Conservation (phyloP, 1,139 yeast genomes). For the Debaryomycetaceae sp. region DNA sequence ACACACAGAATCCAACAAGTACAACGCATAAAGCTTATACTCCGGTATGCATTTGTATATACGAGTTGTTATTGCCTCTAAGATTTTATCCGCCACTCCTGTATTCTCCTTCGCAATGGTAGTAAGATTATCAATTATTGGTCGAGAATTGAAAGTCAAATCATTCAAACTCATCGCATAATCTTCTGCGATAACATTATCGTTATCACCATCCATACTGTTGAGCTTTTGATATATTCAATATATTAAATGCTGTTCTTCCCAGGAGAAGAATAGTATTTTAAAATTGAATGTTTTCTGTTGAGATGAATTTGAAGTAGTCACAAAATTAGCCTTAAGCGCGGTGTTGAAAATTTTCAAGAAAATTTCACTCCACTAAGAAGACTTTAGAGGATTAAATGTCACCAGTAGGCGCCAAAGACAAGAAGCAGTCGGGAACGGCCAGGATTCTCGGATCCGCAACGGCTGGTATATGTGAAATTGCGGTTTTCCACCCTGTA, state of each 20-base stretch:
- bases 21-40: slow-evolving; percentile 79
- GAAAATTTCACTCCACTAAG: not conserved
- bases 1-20: slow-evolving; percentile 87
- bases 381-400: slow-evolving; percentile 17
- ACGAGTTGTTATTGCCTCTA: slow-evolving; percentile 65
- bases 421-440: slow-evolving; percentile 81
- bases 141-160: slow-evolving; percentile 83
- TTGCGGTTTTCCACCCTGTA: slow-evolving; percentile 97
- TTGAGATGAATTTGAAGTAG: not conserved
- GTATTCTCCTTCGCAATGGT: slow-evolving; percentile 82
- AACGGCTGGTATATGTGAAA: slow-evolving; percentile 94
- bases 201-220: not conserved
- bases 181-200: slow-evolving; percentile 37
- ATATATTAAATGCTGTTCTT: not conserved
- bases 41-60: slow-evolving; percentile 59
- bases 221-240: not conserved
- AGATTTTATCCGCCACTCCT: slow-evolving; percentile 71
- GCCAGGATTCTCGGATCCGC: slow-evolving; percentile 97
- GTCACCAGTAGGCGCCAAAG: slow-evolving; percentile 54
- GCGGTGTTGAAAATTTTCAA: slow-evolving; percentile 16
- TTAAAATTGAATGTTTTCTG: no score
- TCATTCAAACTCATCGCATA: slow-evolving; percentile 67
- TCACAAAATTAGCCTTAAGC: slow-evolving; percentile 8
- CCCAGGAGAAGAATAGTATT: not conserved
- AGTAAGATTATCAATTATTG: slow-evolving; percentile 85